phyloP scores from a whole-genome alignment of 2,329 filamentous ascomycete species.

The Trichoderma lentiforme region DNA sequence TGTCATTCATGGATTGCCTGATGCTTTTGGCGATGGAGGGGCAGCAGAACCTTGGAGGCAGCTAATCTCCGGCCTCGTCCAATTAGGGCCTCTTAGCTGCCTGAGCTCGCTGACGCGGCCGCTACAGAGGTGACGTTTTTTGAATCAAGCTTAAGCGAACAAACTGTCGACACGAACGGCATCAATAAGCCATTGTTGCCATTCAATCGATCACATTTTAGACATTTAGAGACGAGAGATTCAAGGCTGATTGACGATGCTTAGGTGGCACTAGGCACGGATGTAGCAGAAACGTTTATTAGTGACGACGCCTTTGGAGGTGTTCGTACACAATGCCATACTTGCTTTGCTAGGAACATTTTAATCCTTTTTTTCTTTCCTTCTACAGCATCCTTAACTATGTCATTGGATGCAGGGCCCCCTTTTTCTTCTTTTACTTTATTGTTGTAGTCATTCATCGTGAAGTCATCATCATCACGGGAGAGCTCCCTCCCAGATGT shows the following conservation, averaged over 20 bases:
- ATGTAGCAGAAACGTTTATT: background rate
- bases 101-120: slow-evolving; percentile 6
- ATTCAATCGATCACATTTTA: background rate
- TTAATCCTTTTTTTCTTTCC: background rate
- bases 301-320: background rate
- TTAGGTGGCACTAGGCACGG: background rate
- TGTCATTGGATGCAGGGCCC: background rate
- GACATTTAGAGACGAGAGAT: background rate
- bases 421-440: background rate
- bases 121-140: slow-evolving; percentile 1
- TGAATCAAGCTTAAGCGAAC: background rate
- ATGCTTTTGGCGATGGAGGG: background rate
- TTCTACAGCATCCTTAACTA: background rate
- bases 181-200: background rate
- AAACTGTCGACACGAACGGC: background rate
- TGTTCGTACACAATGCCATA: background rate
- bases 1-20: background rate
- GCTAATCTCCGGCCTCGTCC: background rate
- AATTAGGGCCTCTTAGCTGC: background rate
- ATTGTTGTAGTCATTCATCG: background rate
- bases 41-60: background rate
- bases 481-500: slow-evolving; percentile 41
- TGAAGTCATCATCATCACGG: slow-evolving; percentile 19
- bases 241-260: background rate
- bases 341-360: background rate